These are phyloP conservation scores for Irpex sp. DNA, from an alignment of 1,284 basidiomycete genomes.

Conservation along the genomic window DNA sequence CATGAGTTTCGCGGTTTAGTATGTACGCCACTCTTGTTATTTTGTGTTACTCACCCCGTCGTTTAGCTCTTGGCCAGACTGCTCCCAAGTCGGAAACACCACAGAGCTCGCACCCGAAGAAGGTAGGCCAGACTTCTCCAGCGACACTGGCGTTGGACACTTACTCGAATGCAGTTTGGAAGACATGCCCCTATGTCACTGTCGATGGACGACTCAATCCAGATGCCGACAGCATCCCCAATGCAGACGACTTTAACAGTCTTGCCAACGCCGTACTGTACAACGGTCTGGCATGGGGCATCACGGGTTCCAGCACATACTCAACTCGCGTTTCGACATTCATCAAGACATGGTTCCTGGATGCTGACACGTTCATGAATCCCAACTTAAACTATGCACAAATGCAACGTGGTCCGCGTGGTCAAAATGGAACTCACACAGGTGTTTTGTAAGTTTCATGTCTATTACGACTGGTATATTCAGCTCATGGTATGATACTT, in stretches of 20 bases:
- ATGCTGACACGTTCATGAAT: conserved; percentile 55
- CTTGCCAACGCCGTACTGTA: conserved; percentile 59
- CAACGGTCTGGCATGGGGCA: conserved; percentile 53
- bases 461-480: not conserved
- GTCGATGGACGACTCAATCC: conserved; percentile 60
- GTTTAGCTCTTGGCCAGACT: conserved; percentile 47
- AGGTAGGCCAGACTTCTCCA: conserved; percentile 28
- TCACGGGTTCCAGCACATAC: conserved; percentile 37
- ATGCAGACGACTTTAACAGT: conserved; percentile 49
- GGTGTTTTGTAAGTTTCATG: conserved; percentile 43
- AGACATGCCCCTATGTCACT: conserved; percentile 49
- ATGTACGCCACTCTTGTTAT: conserved; percentile 17
- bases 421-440: conserved; percentile 47
- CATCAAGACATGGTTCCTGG: conserved; percentile 58
- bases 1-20: conserved; percentile 49
- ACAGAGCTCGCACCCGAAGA: conserved; percentile 43
- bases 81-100: conserved; percentile 34
- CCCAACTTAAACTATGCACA: conserved; percentile 67
- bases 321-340: conserved; percentile 37
- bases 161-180: conserved; percentile 42
- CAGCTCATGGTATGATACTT: too few species aligned
- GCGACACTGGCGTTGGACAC: not conserved
- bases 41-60: not conserved
- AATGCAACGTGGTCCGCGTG: conserved; percentile 49
- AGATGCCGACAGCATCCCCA: conserved; percentile 31